A percentile compares a stretch with the other conserved stretches of the same genome.
Conservation (phyloP, 2,329 filamentous ascomycete genomes). For the Aspergillus luchuensis region DNA sequence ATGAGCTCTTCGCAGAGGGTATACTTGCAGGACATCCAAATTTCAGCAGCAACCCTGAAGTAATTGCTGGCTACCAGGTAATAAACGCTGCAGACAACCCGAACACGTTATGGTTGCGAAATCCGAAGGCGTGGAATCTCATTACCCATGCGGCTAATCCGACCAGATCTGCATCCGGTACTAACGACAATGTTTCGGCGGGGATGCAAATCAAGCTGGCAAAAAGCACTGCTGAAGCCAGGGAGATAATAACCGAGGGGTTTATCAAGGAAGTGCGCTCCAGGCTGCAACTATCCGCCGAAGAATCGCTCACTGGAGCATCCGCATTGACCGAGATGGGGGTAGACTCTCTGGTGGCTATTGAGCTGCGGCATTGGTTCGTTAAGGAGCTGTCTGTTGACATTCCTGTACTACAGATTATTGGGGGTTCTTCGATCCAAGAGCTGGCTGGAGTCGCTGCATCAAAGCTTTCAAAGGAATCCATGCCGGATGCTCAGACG, state of each 20-base stretch:
- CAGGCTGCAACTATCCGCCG: background rate
- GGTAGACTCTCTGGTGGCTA: slow-evolving; percentile 7
- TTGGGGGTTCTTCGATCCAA: background rate
- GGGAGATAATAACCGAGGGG: background rate
- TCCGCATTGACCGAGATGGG: background rate
- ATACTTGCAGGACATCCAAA: slow-evolving; percentile 27
- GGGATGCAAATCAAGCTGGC: background rate
- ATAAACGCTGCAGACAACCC: background rate
- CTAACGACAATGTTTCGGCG: background rate
- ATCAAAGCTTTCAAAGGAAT: background rate
- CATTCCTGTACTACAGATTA: background rate
- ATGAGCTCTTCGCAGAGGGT: slow-evolving; percentile 35
- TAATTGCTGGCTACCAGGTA: slow-evolving; percentile 9
- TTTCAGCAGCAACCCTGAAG: slow-evolving; percentile 1
- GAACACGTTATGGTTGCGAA: slow-evolving; percentile 1
- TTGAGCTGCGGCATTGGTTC: slow-evolving; percentile 5
- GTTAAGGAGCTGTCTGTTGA: slow-evolving; percentile 3
- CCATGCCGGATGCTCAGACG: background rate
- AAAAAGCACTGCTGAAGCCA: background rate
- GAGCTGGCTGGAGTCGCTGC: background rate
- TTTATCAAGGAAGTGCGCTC: slow-evolving; percentile 4
- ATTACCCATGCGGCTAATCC: background rate
- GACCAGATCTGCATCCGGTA: background rate
- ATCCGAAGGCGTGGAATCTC: slow-evolving; percentile 5
- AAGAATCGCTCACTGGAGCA: background rate